A percentile compares a stretch with the other conserved stretches of the same genome.
Conservation (phyloP, 23 red algal species). For the Chondrus crispus region DNA sequence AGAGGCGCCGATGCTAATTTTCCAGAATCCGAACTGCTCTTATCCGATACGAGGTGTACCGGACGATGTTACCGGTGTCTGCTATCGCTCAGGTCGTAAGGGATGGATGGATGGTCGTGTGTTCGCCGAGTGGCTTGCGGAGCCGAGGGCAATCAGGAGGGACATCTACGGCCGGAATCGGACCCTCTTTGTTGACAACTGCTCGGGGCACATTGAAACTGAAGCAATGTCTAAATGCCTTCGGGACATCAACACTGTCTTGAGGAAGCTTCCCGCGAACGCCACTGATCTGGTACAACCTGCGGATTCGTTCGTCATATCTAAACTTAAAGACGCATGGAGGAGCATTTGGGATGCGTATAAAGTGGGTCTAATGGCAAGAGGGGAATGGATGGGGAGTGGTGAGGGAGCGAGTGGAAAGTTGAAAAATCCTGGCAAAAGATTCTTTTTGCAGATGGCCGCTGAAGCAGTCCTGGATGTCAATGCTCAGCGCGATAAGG, state of each 20-base stretch:
- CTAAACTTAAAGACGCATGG: neutral
- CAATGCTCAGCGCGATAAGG: neutral
- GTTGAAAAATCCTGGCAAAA: constrained; percentile 5
- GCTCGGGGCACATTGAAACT: neutral
- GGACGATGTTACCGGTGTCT: neutral
- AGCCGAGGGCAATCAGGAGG: neutral
- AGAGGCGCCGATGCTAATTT: constrained; percentile 7
- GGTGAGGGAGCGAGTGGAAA: neutral
- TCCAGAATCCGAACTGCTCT: neutral
- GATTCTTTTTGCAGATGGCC: neutral
- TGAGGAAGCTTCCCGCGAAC: neutral
- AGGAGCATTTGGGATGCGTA: neutral
- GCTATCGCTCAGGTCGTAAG: constrained; percentile 9
- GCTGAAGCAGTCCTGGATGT: neutral
- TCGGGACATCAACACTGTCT: neutral
- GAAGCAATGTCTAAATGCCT: neutral
- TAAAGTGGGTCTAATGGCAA: neutral
- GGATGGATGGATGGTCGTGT: constrained; percentile 12
- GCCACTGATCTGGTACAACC: neutral
- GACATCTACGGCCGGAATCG: neutral
- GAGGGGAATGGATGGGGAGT: neutral
- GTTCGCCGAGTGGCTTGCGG: neutral
- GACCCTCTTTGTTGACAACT: neutral
- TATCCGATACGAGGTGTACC: neutral
- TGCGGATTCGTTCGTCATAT: neutral